Base-by-base conservation (phyloP, 805 yeast species). In the Teunomyces lycoperdinae region DNA sequence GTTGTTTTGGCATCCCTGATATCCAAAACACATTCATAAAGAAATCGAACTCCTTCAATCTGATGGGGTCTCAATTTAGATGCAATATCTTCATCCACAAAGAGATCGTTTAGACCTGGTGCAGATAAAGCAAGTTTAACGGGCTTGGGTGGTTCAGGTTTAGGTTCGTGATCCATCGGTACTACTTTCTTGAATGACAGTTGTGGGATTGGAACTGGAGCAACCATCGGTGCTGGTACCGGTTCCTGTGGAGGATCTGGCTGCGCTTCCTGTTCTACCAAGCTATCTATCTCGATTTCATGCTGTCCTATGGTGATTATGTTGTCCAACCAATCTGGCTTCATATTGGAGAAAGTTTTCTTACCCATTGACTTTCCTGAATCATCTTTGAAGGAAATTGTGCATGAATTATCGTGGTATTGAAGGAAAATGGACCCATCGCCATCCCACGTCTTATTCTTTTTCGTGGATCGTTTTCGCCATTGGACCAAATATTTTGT, bases 361-460 rank as follows among this genome's bases (percentile, higher is more conserved):
- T 44, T 49, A 9, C 47, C 42, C 34, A 47, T 33, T 16, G 32
- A 28, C 17, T 51, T 51, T 1, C 53, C 55, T 13, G 42, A 38
- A 4, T 47, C 24, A 27, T 49, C 51, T 34, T 49, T 53, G 17
- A 51, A 48, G 3, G 40, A n/a, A 7, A 53, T 30, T 2, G 31
- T 24, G n/a, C 35, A 35, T 5, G 50, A 8, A 14, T 26, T 32
- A 5, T 31, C 42, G 4, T 27, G 40, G 26, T 41, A 26, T 4
- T 28, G 9, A 2, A 75, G 60, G 0, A 66, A 56, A 11, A 85
- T 68, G 30, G 68, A 65, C 0, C 96, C 98, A 67, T 94, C 98
- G 2, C 96, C 96, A 47, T 89, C 95, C 99, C 99, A 94, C 0
- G 89, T 83, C 62, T 91, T 91, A 63, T 90, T 83, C 72, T 92